Percentiles rank a stretch among this genome's conserved stretches.
phyloP scores from a whole-genome alignment of 1,284 basidiomycete species.

The Cutaneotrichosporon curvatum region DNA sequence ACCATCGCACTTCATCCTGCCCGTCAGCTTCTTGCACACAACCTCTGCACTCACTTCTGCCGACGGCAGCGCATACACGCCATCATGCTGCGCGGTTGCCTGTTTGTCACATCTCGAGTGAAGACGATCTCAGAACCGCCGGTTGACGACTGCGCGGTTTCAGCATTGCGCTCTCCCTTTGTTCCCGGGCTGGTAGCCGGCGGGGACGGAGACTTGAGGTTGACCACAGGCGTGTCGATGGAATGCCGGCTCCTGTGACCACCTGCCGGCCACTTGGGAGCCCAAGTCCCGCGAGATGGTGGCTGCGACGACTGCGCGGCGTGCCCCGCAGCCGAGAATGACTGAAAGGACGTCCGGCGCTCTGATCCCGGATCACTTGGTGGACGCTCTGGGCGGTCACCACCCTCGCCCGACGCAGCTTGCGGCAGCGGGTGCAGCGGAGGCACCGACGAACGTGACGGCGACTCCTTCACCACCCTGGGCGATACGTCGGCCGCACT shows the following conservation, averaged over 20 bases:
- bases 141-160: conserved; percentile 1
- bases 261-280: conserved; percentile 5
- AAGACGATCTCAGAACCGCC: conserved; percentile 19
- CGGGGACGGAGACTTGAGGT: conserved; percentile 14
- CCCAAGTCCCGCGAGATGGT: conserved; percentile 6
- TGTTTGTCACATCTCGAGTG: conserved; percentile 29
- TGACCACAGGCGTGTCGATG: conserved; percentile 10
- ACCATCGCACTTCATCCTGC: conserved; percentile 45
- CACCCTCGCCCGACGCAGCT: neutral
- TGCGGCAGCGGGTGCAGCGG: conserved; percentile 13
- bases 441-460: conserved; percentile 10
- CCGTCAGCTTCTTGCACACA: conserved; percentile 6
- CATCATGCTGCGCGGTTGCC: conserved; percentile 45
- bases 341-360: conserved; percentile 3
- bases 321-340: conserved; percentile 5
- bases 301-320: neutral
- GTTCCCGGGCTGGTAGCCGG: conserved; percentile 8
- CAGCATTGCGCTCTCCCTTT: conserved; percentile 2
- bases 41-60: conserved; percentile 29
- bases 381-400: too few relatives aligned
- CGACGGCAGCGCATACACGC: conserved; percentile 38
- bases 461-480: conserved; percentile 4
- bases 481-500: too few relatives aligned
- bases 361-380: neutral
- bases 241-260: conserved; percentile 14